A percentile compares a stretch with the other conserved stretches of the same genome.
Conservation (phyloP, 2,329 filamentous ascomycete genomes). For the Nothophaeocryptopus gaeumannii region DNA sequence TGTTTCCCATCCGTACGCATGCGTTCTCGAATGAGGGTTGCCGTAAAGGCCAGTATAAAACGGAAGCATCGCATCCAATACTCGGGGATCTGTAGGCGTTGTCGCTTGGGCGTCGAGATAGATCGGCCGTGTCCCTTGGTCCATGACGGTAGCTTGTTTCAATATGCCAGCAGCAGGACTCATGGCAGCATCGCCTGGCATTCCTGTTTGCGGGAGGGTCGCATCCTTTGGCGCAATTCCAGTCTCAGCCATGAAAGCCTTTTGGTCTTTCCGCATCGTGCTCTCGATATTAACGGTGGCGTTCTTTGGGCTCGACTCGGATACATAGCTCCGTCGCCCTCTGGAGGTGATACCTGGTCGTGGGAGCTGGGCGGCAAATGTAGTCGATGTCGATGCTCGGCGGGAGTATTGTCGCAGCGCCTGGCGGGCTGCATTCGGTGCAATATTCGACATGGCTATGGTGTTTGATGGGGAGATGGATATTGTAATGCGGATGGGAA, state of each 20-base stretch:
- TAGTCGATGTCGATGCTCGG: conserved; percentile 43
- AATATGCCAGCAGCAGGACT: conserved; percentile 72
- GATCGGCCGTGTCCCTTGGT: conserved; percentile 87
- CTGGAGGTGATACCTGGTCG: conserved; percentile 40
- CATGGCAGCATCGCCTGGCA: conserved; percentile 65
- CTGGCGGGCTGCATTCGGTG: conserved; percentile 71
- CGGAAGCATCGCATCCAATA: conserved; percentile 94
- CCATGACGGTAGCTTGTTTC: conserved; percentile 89
- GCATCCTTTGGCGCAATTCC: conserved; percentile 55
- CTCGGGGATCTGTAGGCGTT: conserved; percentile 88
- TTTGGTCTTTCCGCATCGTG: conserved; percentile 81
- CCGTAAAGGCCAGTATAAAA: conserved; percentile 92
- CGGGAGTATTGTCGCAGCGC: conserved; percentile 61
- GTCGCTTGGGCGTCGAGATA: conserved; percentile 99
- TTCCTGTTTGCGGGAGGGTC: conserved; percentile 57
- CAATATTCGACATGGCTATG: conserved; percentile 46
- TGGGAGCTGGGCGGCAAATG: conserved; percentile 40
- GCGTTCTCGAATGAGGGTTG: conserved; percentile 94
- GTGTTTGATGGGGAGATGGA: conserved; percentile 10
- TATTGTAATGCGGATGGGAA: neutral
- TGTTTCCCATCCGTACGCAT: conserved; percentile 98
- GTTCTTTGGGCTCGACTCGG: conserved; percentile 73
- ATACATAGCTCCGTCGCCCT: conserved; percentile 65
- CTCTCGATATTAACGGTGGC: conserved; percentile 80
- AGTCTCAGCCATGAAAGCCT: conserved; percentile 65